Evolutionary conservation across 176 grass and related monocot species (phyloP).

Genomic region (Pontederia paniculata): DNA sequence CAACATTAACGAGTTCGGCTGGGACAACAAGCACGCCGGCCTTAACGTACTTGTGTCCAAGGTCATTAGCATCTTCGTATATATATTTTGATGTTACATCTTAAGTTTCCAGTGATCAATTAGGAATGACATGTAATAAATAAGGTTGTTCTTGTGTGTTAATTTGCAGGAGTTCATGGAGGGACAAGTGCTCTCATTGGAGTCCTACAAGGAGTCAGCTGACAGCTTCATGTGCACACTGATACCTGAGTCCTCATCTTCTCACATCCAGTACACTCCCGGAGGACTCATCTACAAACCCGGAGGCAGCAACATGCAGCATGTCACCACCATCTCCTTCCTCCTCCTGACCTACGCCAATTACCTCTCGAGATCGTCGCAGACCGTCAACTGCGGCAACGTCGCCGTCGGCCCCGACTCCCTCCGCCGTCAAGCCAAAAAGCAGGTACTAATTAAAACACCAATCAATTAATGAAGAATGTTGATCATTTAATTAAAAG

Average conservation of each 20-base stretch:
- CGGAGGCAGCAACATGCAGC: slow-evolving; percentile 91
- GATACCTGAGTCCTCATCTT: slow-evolving; percentile 64
- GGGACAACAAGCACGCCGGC: slow-evolving; percentile 90
- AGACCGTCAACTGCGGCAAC: slow-evolving; percentile 59
- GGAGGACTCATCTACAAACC: slow-evolving; percentile 81
- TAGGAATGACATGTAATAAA: neutral
- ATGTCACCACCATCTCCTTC: slow-evolving; percentile 77
- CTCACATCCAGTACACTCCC: slow-evolving; percentile 60
- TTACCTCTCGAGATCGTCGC: slow-evolving; percentile 59
- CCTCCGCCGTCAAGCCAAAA: slow-evolving; percentile 49
- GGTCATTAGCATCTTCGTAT: slow-evolving; percentile 16
- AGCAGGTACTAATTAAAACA: slow-evolving; percentile 49
- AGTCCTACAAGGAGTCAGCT: slow-evolving; percentile 71
- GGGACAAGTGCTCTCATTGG: slow-evolving; percentile 35
- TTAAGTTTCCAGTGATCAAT: no score
- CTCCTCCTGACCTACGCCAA: slow-evolving; percentile 72
- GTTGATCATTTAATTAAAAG: no score
- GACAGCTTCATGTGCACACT: slow-evolving; percentile 83
- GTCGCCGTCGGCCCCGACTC: slow-evolving; percentile 41
- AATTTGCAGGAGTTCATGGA: slow-evolving; percentile 64
- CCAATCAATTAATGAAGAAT: no score
- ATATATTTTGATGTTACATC: neutral
- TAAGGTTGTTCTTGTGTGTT: no score
- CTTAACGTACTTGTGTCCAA: slow-evolving; percentile 76
- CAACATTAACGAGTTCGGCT: slow-evolving; percentile 67